Conservation (phyloP, 805 yeast genomes). For the Pichia californica region DNA sequence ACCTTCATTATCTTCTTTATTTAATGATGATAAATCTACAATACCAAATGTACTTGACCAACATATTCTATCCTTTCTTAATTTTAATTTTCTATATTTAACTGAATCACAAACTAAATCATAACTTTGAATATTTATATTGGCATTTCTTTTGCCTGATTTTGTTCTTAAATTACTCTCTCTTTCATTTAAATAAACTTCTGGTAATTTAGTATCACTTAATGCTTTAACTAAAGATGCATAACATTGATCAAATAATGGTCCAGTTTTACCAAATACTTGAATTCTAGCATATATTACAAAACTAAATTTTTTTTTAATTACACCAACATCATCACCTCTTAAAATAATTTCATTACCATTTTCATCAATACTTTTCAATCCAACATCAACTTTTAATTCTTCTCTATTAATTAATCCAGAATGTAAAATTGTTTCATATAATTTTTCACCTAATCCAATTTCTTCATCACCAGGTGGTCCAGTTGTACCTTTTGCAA, state of each 20-base stretch:
- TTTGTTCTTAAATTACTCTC: slow-evolving; percentile 23
- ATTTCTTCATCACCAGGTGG: slow-evolving; percentile 86
- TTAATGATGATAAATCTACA: slow-evolving; percentile 36
- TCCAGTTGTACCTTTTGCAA: slow-evolving; percentile 67
- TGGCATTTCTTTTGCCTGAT: slow-evolving; percentile 30
- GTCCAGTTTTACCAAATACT: slow-evolving; percentile 77
- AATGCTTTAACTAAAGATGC: slow-evolving; percentile 61
- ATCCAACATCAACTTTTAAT: slow-evolving; percentile 47
- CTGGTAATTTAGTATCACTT: slow-evolving; percentile 53
- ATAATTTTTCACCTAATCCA: slow-evolving; percentile 58
- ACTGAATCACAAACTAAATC: slow-evolving; percentile 52
- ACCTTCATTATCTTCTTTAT: too few relatives aligned
- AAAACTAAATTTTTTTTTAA: slow-evolving; percentile 43
- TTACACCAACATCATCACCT: slow-evolving; percentile 31
- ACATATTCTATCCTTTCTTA: slow-evolving; percentile 36
- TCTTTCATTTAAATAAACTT: slow-evolving; percentile 59
- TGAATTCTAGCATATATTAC: slow-evolving; percentile 68
- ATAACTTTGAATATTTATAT: slow-evolving; percentile 35
- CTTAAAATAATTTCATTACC: slow-evolving; percentile 44
- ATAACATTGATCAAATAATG: slow-evolving; percentile 73
- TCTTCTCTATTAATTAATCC: slow-evolving; percentile 45
- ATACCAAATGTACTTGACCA: slow-evolving; percentile 56
- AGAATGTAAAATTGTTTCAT: slow-evolving; percentile 54
- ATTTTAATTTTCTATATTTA: slow-evolving; percentile 31
- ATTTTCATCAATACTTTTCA: slow-evolving; percentile 44